Base-by-base conservation (phyloP, 2,329 filamentous ascomycete species). In the Lachnellula hyalina region DNA sequence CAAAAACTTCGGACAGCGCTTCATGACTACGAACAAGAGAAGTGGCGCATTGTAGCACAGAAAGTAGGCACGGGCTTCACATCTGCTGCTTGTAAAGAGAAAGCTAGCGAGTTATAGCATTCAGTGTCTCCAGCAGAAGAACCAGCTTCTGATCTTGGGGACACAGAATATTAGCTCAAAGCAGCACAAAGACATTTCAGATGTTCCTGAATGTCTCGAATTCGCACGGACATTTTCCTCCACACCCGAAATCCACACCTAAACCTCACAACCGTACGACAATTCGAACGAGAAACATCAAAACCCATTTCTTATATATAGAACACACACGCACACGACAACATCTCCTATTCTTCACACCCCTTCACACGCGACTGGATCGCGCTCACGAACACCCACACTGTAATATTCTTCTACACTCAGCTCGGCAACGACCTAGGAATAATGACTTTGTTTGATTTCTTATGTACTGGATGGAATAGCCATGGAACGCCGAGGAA, bases 31-130 rank as follows among this genome's bases (percentile, higher is more conserved):
- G 89, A 94, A 68, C 89, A 87, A 74, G 91, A 96, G 71, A 90
- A 90, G 70, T 96, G 92, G 92, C 87, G 90, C 63, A 90, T 95
- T 67, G 85, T 96, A 59, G 87, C 92, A 56, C 88, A 89, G 67
- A 96, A 96, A 73, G 87, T 96, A 65, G 92, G 92, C 58, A 89
- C 86, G 49, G 91, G 92, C 47, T 95, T 96, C 69, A 94, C 90
- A 38, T 89, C 92, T 41, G 83, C 84, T 36, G 90, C 91, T 45
- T 96, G 92, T 74, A 87, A 87, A 71, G 90, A 96, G 46, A 70
- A 70, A 56, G 67, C 67, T 45, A 59, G 60, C 53, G 67, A 70
- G 51, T 68, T 71, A 69, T 69, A 68, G 63, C 67, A 68, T 63
- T 66, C 59, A 66, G 57, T 55, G 66, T 68, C 66, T 67, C 66